Conservation (phyloP, 352 stramenopile species). For the Pelagophyceae sp. region DNA sequence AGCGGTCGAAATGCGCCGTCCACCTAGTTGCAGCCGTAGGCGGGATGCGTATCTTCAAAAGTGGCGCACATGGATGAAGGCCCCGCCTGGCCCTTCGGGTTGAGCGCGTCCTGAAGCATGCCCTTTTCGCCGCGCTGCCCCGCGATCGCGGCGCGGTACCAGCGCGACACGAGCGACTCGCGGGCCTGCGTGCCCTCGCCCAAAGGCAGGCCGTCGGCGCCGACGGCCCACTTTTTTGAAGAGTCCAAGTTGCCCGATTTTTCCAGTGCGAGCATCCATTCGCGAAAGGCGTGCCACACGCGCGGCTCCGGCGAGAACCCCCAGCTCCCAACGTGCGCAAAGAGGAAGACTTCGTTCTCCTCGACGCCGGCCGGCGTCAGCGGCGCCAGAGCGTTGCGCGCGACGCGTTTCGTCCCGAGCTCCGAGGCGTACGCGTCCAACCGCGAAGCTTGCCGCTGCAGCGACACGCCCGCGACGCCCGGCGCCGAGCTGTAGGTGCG, state of each 20-base stretch:
- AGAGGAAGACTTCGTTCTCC: neutral
- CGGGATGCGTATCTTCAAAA: too few species aligned
- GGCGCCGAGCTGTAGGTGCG: neutral
- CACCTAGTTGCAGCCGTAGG: too few species aligned
- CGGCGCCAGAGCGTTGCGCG: neutral
- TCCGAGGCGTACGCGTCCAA: neutral
- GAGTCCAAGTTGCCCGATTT: neutral
- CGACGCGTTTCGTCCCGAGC: neutral
- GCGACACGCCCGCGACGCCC: neutral
- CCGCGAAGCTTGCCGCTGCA: neutral
- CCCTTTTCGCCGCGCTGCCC: neutral
- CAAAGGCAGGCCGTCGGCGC: too few species aligned
- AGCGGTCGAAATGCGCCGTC: neutral
- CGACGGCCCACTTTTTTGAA: too few species aligned
- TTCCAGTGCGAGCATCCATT: neutral
- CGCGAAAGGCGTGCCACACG: neutral
- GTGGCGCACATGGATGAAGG: neutral
- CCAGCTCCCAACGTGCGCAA: conserved; percentile 12
- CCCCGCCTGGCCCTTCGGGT: neutral
- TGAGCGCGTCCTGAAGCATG: neutral
- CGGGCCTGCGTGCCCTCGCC: neutral
- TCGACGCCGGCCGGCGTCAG: neutral
- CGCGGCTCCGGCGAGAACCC: conserved; percentile 9
- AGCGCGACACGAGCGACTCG: neutral
- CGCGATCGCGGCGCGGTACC: neutral